Base-by-base conservation (phyloP, 768 basidiomycete species). In the Rhodotorula paludigena region DNA sequence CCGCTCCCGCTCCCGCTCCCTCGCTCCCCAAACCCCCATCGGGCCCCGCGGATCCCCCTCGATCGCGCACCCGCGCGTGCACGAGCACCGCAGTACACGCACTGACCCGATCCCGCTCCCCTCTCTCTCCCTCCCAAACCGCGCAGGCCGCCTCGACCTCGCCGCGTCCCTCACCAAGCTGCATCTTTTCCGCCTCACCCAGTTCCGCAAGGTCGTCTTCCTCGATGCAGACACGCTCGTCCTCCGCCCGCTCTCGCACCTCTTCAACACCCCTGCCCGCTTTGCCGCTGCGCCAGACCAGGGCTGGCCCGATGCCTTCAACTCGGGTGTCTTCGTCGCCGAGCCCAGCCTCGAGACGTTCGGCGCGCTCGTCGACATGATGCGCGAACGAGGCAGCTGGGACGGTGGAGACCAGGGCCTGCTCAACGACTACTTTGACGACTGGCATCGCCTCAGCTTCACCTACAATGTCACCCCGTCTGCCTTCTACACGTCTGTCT, bases 241-340 rank as follows among this genome's bases (percentile, higher is more conserved):
- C 60, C 82, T 90, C 57, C 85, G 88, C 56, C 89, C 94, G 36
- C 81, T 99, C 61, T 88, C 90, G 42, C 92, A 94, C 79, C 85
- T 99, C n/a, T 97, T 99, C 79, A 82, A 83, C 41, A 79, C 89
- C 54, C 84, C 88, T 8, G 82, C 87, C 77, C 72, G 76, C 11
- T 92, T 99, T 77, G 87, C 92, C 48, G 96, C 96, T 15, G 89
- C 87, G 14, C 92, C 96, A 18, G 96, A 99, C 78, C 90, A 92
- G 39, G 96, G 96, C 73, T 99, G 96, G 96, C 96, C 96, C 47
- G 96, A 99, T 79, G 93, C 96, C 68, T 99, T 99, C 82, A 99
- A 99, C 78, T 94, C 93, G 32, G 96, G 96, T 45, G 87, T 98
- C 53, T 83, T 99, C 80, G 92, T 98, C 57, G 79, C 92, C 44